Base-by-base conservation (phyloP, 1,284 basidiomycete genomes). In the Athelia psychrophila region DNA sequence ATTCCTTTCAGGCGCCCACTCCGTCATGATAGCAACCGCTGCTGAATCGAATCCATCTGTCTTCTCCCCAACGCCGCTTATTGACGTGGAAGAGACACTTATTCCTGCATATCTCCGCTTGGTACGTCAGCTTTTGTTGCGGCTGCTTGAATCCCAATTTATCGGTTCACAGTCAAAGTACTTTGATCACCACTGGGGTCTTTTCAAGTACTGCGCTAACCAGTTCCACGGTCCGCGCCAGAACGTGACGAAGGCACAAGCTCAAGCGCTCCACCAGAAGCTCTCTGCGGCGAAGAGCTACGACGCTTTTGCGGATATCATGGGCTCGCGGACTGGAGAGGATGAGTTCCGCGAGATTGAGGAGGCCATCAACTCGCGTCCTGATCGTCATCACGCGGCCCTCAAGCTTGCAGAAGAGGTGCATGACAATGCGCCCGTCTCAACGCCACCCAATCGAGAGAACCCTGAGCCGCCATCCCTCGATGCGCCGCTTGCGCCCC, bases 1-100 rank as follows among this genome's bases (percentile, higher is more conserved):
- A 57, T 50, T 16, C 22, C 10, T 25, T 36, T 16, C 19, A 89
- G 91, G 89, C 20, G 93, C 92, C n/a, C 84, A 90, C 58, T 93
- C 92, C 1, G 86, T 93, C 27, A 99, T 99, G 96, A 90, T 99
- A 42, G 97, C 96, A 6, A 88, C 95, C 13, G 93, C 88, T 0
- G 95, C 95, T 6, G 97, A 99, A 70, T 72, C 86, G 9, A 99
- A 99, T 67, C 93, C 95, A 0, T 88, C 90, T 0, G 89, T 93
- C 61, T 99, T 99, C 72, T 81, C 84, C 1, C 68, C 78, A 0
- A 76, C 68, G 1, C 91, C 92, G 3, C 74, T 91, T 3, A 66
- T 75, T 4, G 88, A 93, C 60, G 76, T 92, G 2, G 83, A 91
- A 56, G 73, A 71, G 32, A 86, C 83, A 2, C 77, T 97, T 23